phyloP scores from a whole-genome alignment of 1,284 basidiomycete genomes.

The Neonothopanus nambi region DNA sequence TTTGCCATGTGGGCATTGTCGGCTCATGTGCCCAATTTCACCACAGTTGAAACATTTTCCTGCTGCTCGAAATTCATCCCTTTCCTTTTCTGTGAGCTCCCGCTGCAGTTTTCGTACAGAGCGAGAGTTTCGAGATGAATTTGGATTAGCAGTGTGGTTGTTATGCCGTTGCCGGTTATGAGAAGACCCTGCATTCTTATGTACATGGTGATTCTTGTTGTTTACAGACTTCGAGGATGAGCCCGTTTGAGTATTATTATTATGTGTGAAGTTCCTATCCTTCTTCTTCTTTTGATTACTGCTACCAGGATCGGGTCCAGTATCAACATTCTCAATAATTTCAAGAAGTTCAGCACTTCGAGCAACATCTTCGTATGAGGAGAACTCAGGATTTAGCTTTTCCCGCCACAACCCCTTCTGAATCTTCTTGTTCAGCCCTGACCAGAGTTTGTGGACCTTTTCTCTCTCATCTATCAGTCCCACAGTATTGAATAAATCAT shows the following conservation, averaged over 20 bases:
- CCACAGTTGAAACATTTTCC: slow-evolving; percentile 8
- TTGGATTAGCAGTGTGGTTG: no score
- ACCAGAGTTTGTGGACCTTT: slow-evolving; percentile 35
- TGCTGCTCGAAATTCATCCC: not conserved
- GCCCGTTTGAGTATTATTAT: no score
- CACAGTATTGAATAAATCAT: slow-evolving; percentile 32
- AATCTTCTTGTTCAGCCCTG: slow-evolving; percentile 24
- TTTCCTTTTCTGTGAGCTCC: slow-evolving; percentile 1
- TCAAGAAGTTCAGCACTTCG: slow-evolving; percentile 11
- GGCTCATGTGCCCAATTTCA: not conserved
- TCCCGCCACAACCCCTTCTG: slow-evolving; percentile 14
- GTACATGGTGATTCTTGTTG: no score
- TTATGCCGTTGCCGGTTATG: no score
- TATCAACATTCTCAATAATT: slow-evolving; percentile 15
- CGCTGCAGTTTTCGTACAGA: not conserved
- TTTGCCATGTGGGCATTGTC: slow-evolving; percentile 13
- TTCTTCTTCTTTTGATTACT: slow-evolving; percentile 2
- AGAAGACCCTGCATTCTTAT: no score
- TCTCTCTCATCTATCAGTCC: slow-evolving; percentile 30
- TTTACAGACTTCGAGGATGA: no score
- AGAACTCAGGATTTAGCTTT: slow-evolving; percentile 14
- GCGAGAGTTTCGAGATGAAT: no score
- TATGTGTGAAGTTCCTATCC: no score
- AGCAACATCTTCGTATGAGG: slow-evolving; percentile 1
- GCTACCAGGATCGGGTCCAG: not conserved